Evolutionary conservation across 2,329 filamentous ascomycete species (phyloP).

Genomic region (Ceratocystis ficicola): DNA sequence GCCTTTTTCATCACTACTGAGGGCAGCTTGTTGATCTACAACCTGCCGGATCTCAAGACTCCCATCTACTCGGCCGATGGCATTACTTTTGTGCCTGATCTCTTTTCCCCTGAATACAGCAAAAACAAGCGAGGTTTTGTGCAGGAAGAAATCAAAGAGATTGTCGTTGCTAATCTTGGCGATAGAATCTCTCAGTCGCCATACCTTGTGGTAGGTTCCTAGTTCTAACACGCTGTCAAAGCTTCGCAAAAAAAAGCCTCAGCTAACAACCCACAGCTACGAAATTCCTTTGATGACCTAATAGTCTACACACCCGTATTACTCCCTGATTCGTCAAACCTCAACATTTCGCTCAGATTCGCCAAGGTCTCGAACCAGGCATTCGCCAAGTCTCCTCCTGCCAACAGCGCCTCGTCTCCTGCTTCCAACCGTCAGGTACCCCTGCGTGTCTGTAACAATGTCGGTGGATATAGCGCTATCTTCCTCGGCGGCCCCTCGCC

Average conservation of each 20-base stretch:
- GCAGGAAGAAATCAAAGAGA: conserved; percentile 63
- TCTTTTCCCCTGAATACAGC: conserved; percentile 59
- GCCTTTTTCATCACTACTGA: conserved; percentile 65
- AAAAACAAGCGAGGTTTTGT: conserved; percentile 55
- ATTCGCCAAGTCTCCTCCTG: conserved; percentile 33
- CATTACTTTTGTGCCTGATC: conserved; percentile 63
- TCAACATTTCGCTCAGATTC: conserved; percentile 55
- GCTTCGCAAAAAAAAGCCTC: background rate
- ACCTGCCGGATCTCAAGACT: conserved; percentile 58
- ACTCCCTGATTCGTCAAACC: conserved; percentile 41
- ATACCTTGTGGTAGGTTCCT: conserved; percentile 60
- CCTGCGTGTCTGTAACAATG: conserved; percentile 46
- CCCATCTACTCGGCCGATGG: conserved; percentile 65
- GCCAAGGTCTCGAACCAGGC: conserved; percentile 58
- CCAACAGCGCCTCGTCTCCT: conserved; percentile 40
- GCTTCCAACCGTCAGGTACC: conserved; percentile 39
- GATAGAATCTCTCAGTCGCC: conserved; percentile 58
- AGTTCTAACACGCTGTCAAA: background rate
- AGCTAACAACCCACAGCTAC: conserved; percentile 40
- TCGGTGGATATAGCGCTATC: conserved; percentile 70
- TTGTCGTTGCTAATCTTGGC: conserved; percentile 74
- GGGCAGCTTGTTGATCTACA: conserved; percentile 68
- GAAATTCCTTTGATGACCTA: conserved; percentile 69
- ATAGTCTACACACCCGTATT: conserved; percentile 64
- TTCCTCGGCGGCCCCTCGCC: conserved; percentile 73